These are phyloP conservation scores for Hanseniaspora valbyensis DNA, from an alignment of 805 yeast genomes.

Conservation along the genomic window DNA sequence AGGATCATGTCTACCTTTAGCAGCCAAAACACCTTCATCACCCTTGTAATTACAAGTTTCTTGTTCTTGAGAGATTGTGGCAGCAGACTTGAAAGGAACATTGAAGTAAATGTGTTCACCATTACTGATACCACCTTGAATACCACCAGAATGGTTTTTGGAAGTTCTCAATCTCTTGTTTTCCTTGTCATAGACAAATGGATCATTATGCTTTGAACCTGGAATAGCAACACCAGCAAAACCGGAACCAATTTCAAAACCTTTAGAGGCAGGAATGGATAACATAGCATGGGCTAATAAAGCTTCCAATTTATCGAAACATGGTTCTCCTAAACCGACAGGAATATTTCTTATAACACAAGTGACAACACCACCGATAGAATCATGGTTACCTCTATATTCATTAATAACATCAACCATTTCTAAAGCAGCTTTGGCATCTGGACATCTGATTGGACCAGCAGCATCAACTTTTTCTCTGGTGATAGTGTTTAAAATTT, in stretches of 20 bases:
- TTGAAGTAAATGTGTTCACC: slow-evolving; percentile 92
- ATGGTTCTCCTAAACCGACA: slow-evolving; percentile 94
- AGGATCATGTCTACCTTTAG: slow-evolving; percentile 97
- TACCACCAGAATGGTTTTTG: slow-evolving; percentile 92
- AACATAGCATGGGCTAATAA: slow-evolving; percentile 94
- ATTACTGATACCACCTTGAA: slow-evolving; percentile 95
- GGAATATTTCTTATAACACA: slow-evolving; percentile 94
- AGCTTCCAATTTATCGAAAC: slow-evolving; percentile 94
- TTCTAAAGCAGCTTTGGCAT: slow-evolving; percentile 49
- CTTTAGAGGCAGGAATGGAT: slow-evolving; percentile 95
- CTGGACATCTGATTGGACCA: slow-evolving; percentile 94
- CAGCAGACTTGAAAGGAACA: slow-evolving; percentile 96
- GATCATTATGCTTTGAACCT: slow-evolving; percentile 90
- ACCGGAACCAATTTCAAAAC: slow-evolving; percentile 96
- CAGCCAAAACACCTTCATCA: slow-evolving; percentile 73
- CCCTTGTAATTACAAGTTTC: slow-evolving; percentile 83
- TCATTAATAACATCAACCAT: slow-evolving; percentile 84
- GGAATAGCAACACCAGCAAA: slow-evolving; percentile 80
- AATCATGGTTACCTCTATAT: slow-evolving; percentile 75
- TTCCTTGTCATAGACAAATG: slow-evolving; percentile 54
- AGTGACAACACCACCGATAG: slow-evolving; percentile 96
- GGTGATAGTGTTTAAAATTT: slow-evolving; percentile 62
- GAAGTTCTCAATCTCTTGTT: slow-evolving; percentile 62
- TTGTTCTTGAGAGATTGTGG: slow-evolving; percentile 92
- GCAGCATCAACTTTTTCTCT: slow-evolving; percentile 78